phyloP scores from a whole-genome alignment of 2,329 filamentous ascomycete genomes.

The Colletotrichum agaves region DNA sequence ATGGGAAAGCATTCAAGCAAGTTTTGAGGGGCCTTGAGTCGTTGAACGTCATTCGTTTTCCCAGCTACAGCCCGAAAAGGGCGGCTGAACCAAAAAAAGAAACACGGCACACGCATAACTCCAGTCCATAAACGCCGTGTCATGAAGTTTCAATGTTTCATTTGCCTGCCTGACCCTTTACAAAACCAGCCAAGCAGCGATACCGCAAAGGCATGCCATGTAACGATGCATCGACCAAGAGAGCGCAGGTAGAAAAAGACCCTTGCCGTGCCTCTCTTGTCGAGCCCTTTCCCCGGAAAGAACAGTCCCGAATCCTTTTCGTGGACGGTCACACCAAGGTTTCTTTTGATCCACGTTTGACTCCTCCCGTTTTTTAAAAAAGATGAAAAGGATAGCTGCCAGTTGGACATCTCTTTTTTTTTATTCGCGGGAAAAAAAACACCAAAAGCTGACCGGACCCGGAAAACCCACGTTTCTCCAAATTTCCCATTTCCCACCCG shows the following conservation, averaged over 20 bases:
- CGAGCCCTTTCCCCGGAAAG: background rate
- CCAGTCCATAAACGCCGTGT: slow-evolving; percentile 36
- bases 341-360: slow-evolving; percentile 48
- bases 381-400: slow-evolving; percentile 32
- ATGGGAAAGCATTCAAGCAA: background rate
- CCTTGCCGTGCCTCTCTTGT: background rate
- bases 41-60: slow-evolving; percentile 15
- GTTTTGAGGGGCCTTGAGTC: background rate
- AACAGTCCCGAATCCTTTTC: slow-evolving; percentile 28
- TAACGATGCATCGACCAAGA: slow-evolving; percentile 55
- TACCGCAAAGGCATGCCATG: slow-evolving; percentile 54
- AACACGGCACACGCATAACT: slow-evolving; percentile 35
- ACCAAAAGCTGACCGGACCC: slow-evolving; percentile 36
- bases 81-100: slow-evolving; percentile 16
- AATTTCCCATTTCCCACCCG: slow-evolving; percentile 17
- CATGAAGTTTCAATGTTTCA: slow-evolving; percentile 59
- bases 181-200: slow-evolving; percentile 55
- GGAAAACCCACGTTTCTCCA: slow-evolving; percentile 34
- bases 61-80: background rate
- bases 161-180: slow-evolving; percentile 63
- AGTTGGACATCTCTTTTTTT: slow-evolving; percentile 6
- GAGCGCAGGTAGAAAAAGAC: too few species aligned
- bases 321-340: slow-evolving; percentile 42
- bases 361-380: slow-evolving; percentile 32
- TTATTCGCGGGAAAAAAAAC: slow-evolving; percentile 28